Evolutionary conservation across 179 eudicot genomes (phyloP).

Genomic region (Silene coronaria): DNA sequence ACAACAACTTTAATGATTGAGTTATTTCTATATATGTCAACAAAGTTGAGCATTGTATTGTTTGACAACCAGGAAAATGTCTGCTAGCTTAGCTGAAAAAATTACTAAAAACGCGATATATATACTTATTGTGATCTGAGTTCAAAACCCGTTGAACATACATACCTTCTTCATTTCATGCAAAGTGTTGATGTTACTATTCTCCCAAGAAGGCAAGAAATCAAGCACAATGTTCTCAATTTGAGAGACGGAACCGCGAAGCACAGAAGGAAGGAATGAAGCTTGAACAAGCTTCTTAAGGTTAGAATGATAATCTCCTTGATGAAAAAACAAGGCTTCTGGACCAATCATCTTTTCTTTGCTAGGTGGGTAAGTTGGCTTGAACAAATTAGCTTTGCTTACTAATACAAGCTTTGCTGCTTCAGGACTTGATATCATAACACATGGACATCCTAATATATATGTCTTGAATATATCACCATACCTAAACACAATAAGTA

Average conservation of each 20-base stretch:
- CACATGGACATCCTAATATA: conserved; percentile 86
- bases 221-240: conserved; percentile 54
- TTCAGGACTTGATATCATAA: conserved; percentile 85
- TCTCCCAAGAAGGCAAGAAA: conserved; percentile 51
- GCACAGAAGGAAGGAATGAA: conserved; percentile 46
- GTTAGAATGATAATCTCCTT: conserved; percentile 64
- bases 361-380: conserved; percentile 84
- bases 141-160: not conserved
- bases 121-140: no score
- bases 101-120: no score
- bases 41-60: no score
- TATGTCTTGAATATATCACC: conserved; percentile 77
- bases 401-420: conserved; percentile 65
- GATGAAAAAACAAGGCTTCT: conserved; percentile 78
- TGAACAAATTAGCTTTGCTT: conserved; percentile 64
- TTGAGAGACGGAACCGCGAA: conserved; percentile 35
- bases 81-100: not conserved
- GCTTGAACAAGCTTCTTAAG: conserved; percentile 60
- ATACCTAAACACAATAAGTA: conserved; percentile 36
- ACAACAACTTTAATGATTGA: no score
- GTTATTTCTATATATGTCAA: no score
- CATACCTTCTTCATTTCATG: conserved; percentile 76
- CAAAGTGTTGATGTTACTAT: conserved; percentile 47
- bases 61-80: no score
- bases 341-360: conserved; percentile 77